Percentiles rank a stretch among this genome's conserved stretches.
These are phyloP conservation scores for Elsinoe perseae DNA, from an alignment of 2,329 filamentous ascomycete genomes.

Conservation along the genomic window DNA sequence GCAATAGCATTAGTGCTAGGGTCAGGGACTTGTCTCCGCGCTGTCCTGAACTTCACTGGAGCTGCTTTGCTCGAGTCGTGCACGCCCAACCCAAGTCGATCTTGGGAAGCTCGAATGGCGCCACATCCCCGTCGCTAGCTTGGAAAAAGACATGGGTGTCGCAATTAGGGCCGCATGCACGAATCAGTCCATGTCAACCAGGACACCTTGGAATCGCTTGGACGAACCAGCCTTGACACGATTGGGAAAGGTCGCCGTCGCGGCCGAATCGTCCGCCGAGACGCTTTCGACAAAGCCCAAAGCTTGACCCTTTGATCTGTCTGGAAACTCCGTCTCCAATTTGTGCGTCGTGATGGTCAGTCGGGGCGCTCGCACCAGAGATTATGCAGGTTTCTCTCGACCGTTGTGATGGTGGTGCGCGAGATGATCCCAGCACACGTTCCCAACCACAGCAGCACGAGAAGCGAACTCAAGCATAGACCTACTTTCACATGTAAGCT, in stretches of 20 bases:
- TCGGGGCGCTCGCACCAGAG: too few relatives aligned
- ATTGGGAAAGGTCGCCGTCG: not conserved
- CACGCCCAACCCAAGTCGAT: not conserved
- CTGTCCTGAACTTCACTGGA: too few relatives aligned
- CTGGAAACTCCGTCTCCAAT: not conserved
- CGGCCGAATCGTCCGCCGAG: not conserved
- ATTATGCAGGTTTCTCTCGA: not conserved
- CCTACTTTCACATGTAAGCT: conserved; percentile 3
- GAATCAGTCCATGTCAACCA: not conserved
- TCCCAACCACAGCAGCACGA: conserved; percentile 2
- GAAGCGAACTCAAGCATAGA: conserved; percentile 6
- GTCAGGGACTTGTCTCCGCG: not conserved
- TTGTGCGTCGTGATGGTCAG: too few relatives aligned
- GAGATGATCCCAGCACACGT: not conserved
- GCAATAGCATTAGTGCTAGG: not conserved
- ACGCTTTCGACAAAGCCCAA: not conserved
- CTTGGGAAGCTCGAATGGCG: conserved; percentile 5
- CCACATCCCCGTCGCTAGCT: not conserved
- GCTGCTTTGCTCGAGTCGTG: conserved; percentile 3
- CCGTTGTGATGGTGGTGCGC: not conserved
- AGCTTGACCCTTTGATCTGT: not conserved
- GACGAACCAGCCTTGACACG: not conserved
- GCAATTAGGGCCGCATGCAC: conserved; percentile 11
- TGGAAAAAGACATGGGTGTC: conserved; percentile 3
- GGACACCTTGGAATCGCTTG: conserved; percentile 1